These are phyloP conservation scores for Gillenia trifoliata DNA, from an alignment of 306 rosid genomes.

Conservation along the genomic window DNA sequence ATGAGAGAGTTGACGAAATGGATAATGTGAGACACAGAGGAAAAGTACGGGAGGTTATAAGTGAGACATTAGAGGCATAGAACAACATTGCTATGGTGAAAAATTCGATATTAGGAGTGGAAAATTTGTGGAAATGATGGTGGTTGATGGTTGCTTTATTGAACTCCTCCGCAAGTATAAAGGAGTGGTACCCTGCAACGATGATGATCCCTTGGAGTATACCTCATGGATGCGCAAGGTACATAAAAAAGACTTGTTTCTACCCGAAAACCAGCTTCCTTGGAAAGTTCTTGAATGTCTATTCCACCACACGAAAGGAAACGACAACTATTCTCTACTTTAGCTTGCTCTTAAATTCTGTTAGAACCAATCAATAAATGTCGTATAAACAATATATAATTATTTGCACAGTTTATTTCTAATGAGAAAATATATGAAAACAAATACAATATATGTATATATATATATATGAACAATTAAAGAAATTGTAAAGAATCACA, in stretches of 20 bases:
- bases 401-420: too few relatives aligned
- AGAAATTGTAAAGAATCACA: too few relatives aligned
- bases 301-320: not conserved
- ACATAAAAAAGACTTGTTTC: not conserved
- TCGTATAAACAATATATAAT: too few relatives aligned
- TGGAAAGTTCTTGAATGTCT: not conserved
- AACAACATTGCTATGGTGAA: not conserved
- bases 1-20: not conserved
- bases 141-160: not conserved
- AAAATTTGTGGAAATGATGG: not conserved
- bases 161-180: not conserved
- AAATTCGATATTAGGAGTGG: not conserved
- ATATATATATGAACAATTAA: too few relatives aligned
- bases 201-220: not conserved
- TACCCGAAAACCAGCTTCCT: constrained; percentile 3
- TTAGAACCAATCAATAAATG: fast-evolving
- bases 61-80: not conserved
- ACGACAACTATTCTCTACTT: not conserved
- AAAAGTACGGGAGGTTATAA: not conserved
- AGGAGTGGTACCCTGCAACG: fast-evolving
- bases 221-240: not conserved
- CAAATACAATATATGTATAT: too few relatives aligned
- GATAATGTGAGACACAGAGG: not conserved
- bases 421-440: too few relatives aligned
- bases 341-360: not conserved